Percentiles rank a stretch among this genome's conserved stretches.
Evolutionary conservation across 2,329 filamentous ascomycete genomes (phyloP).

Genomic region (Colletotrichum tabaci): DNA sequence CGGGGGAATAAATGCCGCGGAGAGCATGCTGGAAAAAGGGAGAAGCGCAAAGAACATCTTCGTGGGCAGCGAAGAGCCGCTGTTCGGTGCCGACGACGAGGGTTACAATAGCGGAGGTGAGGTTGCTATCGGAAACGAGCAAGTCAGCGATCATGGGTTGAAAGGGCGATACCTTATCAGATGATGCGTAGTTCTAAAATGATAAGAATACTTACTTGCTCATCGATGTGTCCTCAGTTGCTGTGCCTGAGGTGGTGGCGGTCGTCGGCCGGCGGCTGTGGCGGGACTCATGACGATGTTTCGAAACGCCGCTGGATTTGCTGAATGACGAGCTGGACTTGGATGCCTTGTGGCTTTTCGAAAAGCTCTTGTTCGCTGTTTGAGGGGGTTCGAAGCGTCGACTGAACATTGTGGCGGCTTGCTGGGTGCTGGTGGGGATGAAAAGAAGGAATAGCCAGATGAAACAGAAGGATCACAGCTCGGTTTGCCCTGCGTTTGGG

Average conservation of each 20-base stretch:
- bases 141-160: neutral
- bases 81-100: constrained; percentile 85
- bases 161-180: neutral
- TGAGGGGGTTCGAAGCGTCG: constrained; percentile 61
- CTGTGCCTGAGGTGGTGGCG: constrained; percentile 54
- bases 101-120: constrained; percentile 81
- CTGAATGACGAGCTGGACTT: constrained; percentile 70
- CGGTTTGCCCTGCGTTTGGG: neutral
- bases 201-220: constrained; percentile 57
- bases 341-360: constrained; percentile 64
- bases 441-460: neutral
- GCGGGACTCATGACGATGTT: constrained; percentile 67
- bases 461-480: constrained; percentile 1
- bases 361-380: constrained; percentile 63
- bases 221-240: constrained; percentile 57
- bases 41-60: constrained; percentile 84
- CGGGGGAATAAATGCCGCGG: constrained; percentile 74
- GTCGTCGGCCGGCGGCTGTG: constrained; percentile 64
- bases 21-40: constrained; percentile 82
- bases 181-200: neutral
- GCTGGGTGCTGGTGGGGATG: neutral
- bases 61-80: constrained; percentile 91
- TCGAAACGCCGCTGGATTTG: constrained; percentile 68
- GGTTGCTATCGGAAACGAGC: constrained; percentile 57
- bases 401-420: constrained; percentile 61